These are phyloP conservation scores for Podaxis rugospora DNA, from an alignment of 768 basidiomycete genomes.

Conservation along the genomic window DNA sequence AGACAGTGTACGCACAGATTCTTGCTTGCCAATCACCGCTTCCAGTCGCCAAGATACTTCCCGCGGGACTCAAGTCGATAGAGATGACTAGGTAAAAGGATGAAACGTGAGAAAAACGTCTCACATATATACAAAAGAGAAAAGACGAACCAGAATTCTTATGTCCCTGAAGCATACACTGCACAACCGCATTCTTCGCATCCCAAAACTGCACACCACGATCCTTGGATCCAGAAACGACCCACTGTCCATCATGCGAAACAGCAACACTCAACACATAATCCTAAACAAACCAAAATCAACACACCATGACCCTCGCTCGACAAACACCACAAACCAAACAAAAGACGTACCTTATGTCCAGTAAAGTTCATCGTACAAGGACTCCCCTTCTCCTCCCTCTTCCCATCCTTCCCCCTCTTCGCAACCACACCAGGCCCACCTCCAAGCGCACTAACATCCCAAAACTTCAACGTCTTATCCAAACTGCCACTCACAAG, in stretches of 20 bases:
- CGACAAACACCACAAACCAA: conserved; percentile 29
- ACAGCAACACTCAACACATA: conserved; percentile 45
- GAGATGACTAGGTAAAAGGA: conserved; percentile 23
- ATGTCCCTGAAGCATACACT: conserved; percentile 67
- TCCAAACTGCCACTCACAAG: conserved; percentile 87
- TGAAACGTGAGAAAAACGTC: not conserved
- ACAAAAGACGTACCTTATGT: conserved; percentile 58
- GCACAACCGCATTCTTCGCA: conserved; percentile 51
- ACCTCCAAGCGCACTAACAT: conserved; percentile 70
- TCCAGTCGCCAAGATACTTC: conserved; percentile 28
- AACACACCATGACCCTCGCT: conserved; percentile 28
- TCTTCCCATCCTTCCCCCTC: conserved; percentile 56
- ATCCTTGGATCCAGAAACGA: conserved; percentile 79
- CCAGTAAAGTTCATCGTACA: conserved; percentile 79
- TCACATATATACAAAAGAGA: not conserved
- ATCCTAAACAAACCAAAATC: conserved; percentile 37
- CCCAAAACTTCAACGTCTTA: conserved; percentile 82
- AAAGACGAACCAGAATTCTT: conserved; percentile 21
- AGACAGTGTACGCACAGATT: conserved; percentile 22
- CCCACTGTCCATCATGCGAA: conserved; percentile 76
- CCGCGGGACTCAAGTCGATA: conserved; percentile 28
- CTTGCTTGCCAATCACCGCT: conserved; percentile 31
- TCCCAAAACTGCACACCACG: conserved; percentile 80
- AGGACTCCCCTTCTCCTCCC: conserved; percentile 31
- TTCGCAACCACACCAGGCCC: conserved; percentile 34